Evolutionary conservation across 2,329 filamentous ascomycete species (phyloP).

Genomic region (Pseudonectria foliicola): DNA sequence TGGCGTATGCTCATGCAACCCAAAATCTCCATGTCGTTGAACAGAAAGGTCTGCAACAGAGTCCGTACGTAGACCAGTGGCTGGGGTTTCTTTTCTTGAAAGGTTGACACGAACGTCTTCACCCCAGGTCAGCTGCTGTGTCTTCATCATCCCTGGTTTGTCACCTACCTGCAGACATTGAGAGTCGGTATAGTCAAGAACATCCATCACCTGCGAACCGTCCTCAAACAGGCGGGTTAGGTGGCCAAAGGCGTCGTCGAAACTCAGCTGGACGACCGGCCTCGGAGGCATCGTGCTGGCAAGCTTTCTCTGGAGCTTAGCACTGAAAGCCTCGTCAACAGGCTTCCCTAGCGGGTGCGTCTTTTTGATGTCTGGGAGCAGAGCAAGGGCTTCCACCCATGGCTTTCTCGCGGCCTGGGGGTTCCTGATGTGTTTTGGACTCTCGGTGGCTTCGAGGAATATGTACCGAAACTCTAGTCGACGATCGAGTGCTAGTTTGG

Average conservation of each 20-base stretch:
- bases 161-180: conserved; percentile 59
- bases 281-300: conserved; percentile 91
- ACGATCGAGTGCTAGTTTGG: conserved; percentile 50
- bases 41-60: conserved; percentile 68
- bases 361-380: conserved; percentile 50
- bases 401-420: conserved; percentile 41
- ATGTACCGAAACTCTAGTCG: conserved; percentile 61
- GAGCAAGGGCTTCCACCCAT: conserved; percentile 43
- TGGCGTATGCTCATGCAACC: conserved; percentile 62
- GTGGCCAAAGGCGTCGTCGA: conserved; percentile 63
- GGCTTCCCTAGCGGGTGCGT: conserved; percentile 56
- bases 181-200: conserved; percentile 61
- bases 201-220: conserved; percentile 58
- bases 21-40: conserved; percentile 63
- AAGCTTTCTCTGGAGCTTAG: conserved; percentile 82
- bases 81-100: conserved; percentile 73
- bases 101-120: conserved; percentile 65
- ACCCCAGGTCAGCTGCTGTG: background rate
- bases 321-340: conserved; percentile 76
- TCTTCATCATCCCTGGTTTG: background rate
- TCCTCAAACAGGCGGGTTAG: conserved; percentile 67
- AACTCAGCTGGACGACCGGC: conserved; percentile 73
- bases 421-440: conserved; percentile 37
- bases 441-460: conserved; percentile 51
- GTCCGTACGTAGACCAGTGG: conserved; percentile 79